Percentiles rank a stretch among this genome's conserved stretches.
Conservation (phyloP, 2,329 filamentous ascomycete genomes). For the Immersiporthe knoxdaviesiana region DNA sequence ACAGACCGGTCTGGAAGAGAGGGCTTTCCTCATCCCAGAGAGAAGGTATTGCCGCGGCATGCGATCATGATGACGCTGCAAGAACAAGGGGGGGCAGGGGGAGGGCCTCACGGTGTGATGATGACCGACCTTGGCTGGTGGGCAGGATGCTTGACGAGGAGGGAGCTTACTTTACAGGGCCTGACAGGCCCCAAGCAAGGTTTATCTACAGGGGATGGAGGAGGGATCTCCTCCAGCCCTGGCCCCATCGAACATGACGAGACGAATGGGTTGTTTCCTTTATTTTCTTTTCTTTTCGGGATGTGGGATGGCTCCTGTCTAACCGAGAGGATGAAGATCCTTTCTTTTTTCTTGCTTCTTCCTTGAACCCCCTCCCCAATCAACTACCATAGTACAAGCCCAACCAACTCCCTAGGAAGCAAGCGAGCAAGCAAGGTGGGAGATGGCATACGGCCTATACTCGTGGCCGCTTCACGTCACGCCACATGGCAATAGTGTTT, state of each 20-base stretch:
- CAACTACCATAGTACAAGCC: too few species aligned
- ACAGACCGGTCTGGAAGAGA: conserved; percentile 17
- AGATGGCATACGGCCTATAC: conserved; percentile 2
- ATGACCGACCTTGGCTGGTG: background rate
- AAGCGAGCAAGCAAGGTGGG: background rate
- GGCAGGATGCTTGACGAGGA: background rate
- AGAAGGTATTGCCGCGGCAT: conserved; percentile 19
- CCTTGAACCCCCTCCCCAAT: too few species aligned
- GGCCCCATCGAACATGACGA: background rate
- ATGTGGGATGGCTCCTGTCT: background rate
- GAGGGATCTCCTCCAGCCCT: background rate
- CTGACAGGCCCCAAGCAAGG: background rate
- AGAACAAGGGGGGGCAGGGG: conserved; percentile 1
- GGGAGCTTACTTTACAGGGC: background rate
- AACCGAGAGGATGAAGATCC: background rate
- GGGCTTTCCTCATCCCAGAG: background rate
- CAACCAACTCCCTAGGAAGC: too few species aligned
- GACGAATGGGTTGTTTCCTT: background rate
- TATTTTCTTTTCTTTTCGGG: background rate
- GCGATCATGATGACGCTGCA: conserved; percentile 23
- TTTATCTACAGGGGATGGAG: background rate
- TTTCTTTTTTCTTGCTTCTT: too few species aligned
- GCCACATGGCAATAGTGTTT: conserved; percentile 26
- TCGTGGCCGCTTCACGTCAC: conserved; percentile 25
- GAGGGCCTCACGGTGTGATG: background rate